Base-by-base conservation (phyloP, 192 early-diverging fungal genomes). In the Dissophora ornata region DNA sequence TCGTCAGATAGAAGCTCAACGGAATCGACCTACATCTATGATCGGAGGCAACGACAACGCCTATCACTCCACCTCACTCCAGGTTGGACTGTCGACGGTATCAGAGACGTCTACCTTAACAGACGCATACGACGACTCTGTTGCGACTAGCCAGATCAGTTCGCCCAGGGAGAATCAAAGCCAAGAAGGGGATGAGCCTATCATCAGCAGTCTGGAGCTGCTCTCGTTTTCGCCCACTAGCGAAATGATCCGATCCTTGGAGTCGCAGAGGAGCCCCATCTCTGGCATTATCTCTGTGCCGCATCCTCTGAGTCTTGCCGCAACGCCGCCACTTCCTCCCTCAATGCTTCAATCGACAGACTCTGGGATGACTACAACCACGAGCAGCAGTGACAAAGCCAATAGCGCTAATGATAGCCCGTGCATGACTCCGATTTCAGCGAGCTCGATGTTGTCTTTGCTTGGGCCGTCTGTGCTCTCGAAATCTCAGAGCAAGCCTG, bases 1-100 rank as follows among this genome's bases (percentile, higher is more conserved):
- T 12, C 24, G 48, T 8, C 32, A 32, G 5, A 51, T 32, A 19
- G 64, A 67, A 24, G 19, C 38, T 10, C 64, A 55, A 36, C 60
- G 54, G 53, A 32, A 66, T 26, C 57, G 73, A 33, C 73, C 73
- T 5, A 77, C 64, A 2, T 77, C 73, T 1, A 77, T 77, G 52
- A 57, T 77, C 30, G 46, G 54, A 5, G 33, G 34, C 16, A 19
- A 29, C 16, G 34, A 25, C 16, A 29, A 26, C 4, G 21, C 44
- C 3, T 67, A 32, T 28, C 25, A 61, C 22, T 44, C 65, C 4
- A 2, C 41, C 4, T 48, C 44, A 7, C 19, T 13, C n/a, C n/a
- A n/a, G n/a, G 13, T 55, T n/a, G 24, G 28, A 5, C 56, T 77
- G 22, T 53, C 56, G 3, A 62, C 73, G 1, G 64, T 77, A 1